These are phyloP conservation scores for Obelidium mucronatum DNA, from an alignment of 192 early-diverging fungal genomes.

Conservation along the genomic window DNA sequence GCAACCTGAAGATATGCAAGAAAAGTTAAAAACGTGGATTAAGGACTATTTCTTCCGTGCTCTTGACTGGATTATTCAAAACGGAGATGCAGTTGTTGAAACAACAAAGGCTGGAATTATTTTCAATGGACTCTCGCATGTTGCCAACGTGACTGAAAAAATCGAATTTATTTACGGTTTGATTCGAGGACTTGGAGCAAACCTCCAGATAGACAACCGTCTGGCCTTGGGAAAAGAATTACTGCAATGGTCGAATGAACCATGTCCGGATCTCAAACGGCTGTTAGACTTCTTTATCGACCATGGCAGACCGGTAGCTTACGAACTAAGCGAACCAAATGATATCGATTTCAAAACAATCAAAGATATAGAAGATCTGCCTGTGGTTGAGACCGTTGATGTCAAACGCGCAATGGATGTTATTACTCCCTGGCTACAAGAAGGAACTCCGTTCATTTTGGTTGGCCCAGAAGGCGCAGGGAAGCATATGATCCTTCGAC, in stretches of 20 bases:
- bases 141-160: constrained; percentile 34
- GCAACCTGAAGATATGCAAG: constrained; percentile 35
- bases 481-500: constrained; percentile 60
- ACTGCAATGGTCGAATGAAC: constrained; percentile 51
- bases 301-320: constrained; percentile 42
- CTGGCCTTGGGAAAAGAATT: constrained; percentile 56
- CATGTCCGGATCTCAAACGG: constrained; percentile 50
- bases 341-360: constrained; percentile 31
- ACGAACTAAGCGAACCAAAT: constrained; percentile 42
- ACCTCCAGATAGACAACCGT: constrained; percentile 50
- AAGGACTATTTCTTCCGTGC: constrained; percentile 51
- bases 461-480: constrained; percentile 65
- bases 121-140: constrained; percentile 60
- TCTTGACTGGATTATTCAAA: constrained; percentile 53
- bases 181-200: constrained; percentile 60
- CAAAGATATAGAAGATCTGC: constrained; percentile 48
- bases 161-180: constrained; percentile 54
- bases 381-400: constrained; percentile 61
- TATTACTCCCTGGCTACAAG: constrained; percentile 62
- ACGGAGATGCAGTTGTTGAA: constrained; percentile 54
- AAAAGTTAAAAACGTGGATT: constrained; percentile 45
- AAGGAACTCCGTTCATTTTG: constrained; percentile 54
- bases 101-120: constrained; percentile 60
- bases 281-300: constrained; percentile 53
- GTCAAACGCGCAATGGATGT: constrained; percentile 50